Evolutionary conservation across 2,329 filamentous ascomycete genomes (phyloP), one percentile per base, ranked within the genome.

Genomic region (Fusarium tuaranense): DNA sequence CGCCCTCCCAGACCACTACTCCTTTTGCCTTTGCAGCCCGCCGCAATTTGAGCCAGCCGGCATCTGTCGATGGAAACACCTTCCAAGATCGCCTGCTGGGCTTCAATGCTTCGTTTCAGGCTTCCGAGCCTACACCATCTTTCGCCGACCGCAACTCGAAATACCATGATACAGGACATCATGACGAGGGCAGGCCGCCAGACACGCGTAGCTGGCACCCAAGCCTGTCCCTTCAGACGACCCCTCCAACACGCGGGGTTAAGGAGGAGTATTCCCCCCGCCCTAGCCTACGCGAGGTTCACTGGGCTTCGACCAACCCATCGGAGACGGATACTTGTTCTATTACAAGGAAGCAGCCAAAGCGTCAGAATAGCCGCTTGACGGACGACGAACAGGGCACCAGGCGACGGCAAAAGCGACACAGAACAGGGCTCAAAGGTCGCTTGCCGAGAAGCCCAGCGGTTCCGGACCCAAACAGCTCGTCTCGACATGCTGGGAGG

Each of bases 331-430:
- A 64, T n/a, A 63, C 63, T 51, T 66, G 66, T 44, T 25, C 60
- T 5, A n/a, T 60, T 30, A 48, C 63, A 6, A 75, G 46, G 59
- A 70, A 74, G 18, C 48, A 59, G 27, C 72, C 66, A 20, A 74
- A 75, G 41, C 72, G 72, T 22, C 72, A 69, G 22, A 74, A 70
- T n/a, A 74, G 69, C n/a, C 66, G 72, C 38, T 70, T 64, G 22
- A 64, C 57, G 4, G 72, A 75, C 9, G 72, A 73, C 34, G 72
- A 68, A 32, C 27, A 60, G n/a, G 38, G 44, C 25, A 61, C 57
- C 20, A 70, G 62, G 53, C 64, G 60, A 27, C 61, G 62, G 10
- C 34, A 63, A 34, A 73, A 70, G 36, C 60, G 67, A 38, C 66
- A 61, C 8, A 65, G 60, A 16, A 53, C 62, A 13, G 60, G 27